A percentile compares a stretch with the other conserved stretches of the same genome.
Conservation (phyloP, 1,284 basidiomycete genomes). For the Sanghuangporus weigelae region DNA sequence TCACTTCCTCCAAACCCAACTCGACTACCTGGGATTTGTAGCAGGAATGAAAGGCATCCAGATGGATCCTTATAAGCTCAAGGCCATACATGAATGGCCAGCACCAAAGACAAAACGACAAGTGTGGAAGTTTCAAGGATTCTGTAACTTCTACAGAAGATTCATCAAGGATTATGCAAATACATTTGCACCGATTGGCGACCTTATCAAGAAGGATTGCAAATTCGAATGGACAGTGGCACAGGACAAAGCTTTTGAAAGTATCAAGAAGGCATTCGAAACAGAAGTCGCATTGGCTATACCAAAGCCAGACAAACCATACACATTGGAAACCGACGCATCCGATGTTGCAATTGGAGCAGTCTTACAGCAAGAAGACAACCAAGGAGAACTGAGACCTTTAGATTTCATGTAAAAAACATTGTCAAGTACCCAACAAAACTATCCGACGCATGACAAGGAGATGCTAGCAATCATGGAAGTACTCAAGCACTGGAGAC, state of each 20-base stretch:
- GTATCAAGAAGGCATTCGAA: slow-evolving; percentile 25
- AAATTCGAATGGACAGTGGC: slow-evolving; percentile 21
- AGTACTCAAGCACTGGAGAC: slow-evolving; percentile 29
- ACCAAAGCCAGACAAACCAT: neutral
- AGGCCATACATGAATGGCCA: slow-evolving; percentile 22
- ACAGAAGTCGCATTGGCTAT: slow-evolving; percentile 19
- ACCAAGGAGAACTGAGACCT: slow-evolving; percentile 20
- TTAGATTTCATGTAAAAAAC: slow-evolving; percentile 25
- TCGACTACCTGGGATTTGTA: slow-evolving; percentile 17
- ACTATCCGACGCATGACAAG: slow-evolving; percentile 34
- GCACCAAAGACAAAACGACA: slow-evolving; percentile 18
- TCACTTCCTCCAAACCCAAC: slow-evolving; percentile 21
- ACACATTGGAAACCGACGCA: slow-evolving; percentile 19
- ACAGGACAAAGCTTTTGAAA: slow-evolving; percentile 25
- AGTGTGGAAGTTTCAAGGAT: slow-evolving; percentile 21
- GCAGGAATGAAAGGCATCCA: slow-evolving; percentile 8
- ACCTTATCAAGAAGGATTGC: slow-evolving; percentile 16
- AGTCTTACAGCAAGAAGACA: slow-evolving; percentile 20
- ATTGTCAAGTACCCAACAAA: slow-evolving; percentile 26
- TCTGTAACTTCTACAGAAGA: slow-evolving; percentile 21
- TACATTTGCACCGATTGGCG: neutral
- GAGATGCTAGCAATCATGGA: slow-evolving; percentile 32
- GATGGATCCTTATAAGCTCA: slow-evolving; percentile 23
- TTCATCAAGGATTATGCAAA: neutral
- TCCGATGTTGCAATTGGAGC: slow-evolving; percentile 18